Conservation (phyloP, 78 protist genomes). For the Dictyostelium citrinum region DNA sequence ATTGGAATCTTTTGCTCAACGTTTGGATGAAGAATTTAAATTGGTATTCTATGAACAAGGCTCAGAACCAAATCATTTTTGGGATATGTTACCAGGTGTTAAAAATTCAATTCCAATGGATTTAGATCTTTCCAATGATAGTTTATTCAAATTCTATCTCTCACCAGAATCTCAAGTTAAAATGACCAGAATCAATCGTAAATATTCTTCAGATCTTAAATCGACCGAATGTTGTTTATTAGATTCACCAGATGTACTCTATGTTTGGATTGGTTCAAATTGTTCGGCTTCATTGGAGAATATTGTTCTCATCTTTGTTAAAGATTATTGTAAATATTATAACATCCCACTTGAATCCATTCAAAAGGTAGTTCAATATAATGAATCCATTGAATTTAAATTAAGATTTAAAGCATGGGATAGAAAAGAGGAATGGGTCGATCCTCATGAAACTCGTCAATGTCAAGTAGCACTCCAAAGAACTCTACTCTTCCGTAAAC, state of each 20-base stretch:
- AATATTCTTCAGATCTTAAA: slow-evolving; percentile 8
- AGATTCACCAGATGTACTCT: not conserved
- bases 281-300: not conserved
- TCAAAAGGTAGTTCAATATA: not conserved
- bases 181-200: not conserved
- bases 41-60: not conserved
- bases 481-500: slow-evolving; percentile 30
- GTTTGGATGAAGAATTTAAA: slow-evolving; percentile 16
- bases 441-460: slow-evolving; percentile 41
- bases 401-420: slow-evolving; percentile 48
- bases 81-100: slow-evolving; percentile 34
- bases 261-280: slow-evolving; percentile 36
- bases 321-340: slow-evolving; percentile 35
- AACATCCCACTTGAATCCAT: not conserved
- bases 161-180: not conserved
- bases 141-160: slow-evolving; percentile 18
- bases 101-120: not conserved
- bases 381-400: slow-evolving; percentile 49
- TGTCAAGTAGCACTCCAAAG: not conserved
- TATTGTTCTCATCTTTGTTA: not conserved
- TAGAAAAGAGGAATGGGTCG: slow-evolving; percentile 39
- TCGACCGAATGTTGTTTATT: slow-evolving; percentile 11
- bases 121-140: not conserved
- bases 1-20: slow-evolving; percentile 9
- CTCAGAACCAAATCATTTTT: not conserved